A percentile compares a stretch with the other conserved stretches of the same genome.
phyloP scores from a whole-genome alignment of 225 moss, liverwort and hornwort species.

The Takakia lepidozioides region DNA sequence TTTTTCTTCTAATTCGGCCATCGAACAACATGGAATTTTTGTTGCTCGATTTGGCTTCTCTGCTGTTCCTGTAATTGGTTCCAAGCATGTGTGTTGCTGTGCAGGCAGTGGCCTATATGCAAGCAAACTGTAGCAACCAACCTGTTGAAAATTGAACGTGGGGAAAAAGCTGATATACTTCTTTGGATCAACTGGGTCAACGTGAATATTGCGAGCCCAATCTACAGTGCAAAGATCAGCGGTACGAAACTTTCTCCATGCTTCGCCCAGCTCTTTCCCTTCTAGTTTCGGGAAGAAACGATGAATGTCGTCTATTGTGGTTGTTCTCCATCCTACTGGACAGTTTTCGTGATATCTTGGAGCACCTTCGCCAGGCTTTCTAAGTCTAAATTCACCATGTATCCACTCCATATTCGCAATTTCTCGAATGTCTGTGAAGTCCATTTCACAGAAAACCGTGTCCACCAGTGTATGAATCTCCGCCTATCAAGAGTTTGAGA shows the following conservation, averaged over 20 bases:
- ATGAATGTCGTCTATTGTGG: constrained; percentile 18
- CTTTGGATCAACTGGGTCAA: neutral
- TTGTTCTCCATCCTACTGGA: constrained; percentile 25
- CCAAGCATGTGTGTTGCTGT: too few relatives aligned
- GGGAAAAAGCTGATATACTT: constrained; percentile 19
- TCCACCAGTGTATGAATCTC: too few relatives aligned
- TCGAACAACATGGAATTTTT: too few relatives aligned
- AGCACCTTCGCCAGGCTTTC: constrained; percentile 6
- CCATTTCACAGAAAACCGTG: too few relatives aligned
- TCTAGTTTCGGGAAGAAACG: constrained; percentile 26
- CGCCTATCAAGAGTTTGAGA: too few relatives aligned
- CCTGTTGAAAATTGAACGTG: constrained; percentile 31
- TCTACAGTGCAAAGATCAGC: constrained; percentile 9
- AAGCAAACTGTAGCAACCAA: constrained; percentile 13
- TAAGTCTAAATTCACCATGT: constrained; percentile 6
- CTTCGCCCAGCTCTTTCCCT: constrained; percentile 20
- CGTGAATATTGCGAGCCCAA: constrained; percentile 26
- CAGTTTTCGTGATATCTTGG: constrained; percentile 18
- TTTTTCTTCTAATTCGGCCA: too few relatives aligned
- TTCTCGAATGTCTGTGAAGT: too few relatives aligned
- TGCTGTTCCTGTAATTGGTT: too few relatives aligned
- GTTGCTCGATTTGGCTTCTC: too few relatives aligned
- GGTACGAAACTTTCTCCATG: constrained; percentile 19
- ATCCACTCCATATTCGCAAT: constrained; percentile 23
- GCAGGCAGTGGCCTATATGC: too few relatives aligned